Percentiles rank a stretch among this genome's conserved stretches.
Conservation (phyloP, 208 protist species). For the Leishmania aethiopica region DNA sequence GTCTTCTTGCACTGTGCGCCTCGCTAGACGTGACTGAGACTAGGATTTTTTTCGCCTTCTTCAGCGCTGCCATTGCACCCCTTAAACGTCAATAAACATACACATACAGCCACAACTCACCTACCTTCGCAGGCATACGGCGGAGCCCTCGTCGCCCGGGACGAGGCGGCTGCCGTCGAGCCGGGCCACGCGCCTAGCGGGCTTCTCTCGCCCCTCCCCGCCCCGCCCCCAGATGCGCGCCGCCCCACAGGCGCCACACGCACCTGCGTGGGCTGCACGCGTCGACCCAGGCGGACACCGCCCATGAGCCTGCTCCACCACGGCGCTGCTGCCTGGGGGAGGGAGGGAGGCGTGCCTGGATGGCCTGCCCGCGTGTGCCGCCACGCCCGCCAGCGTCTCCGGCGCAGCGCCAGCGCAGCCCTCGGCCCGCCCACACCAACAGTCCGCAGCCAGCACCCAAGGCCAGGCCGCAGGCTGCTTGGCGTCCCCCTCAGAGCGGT, state of each 20-base stretch:
- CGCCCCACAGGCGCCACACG: neutral
- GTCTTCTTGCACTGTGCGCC: neutral
- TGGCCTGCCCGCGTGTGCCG: too few relatives aligned
- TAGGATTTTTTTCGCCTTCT: too few relatives aligned
- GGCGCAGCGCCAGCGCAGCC: neutral
- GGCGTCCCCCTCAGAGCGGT: neutral
- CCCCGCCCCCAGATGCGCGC: neutral
- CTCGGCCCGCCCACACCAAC: too few relatives aligned
- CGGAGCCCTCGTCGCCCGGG: too few relatives aligned
- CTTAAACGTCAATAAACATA: neutral
- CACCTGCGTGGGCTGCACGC: neutral
- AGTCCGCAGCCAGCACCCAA: neutral
- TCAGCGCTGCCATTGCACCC: too few relatives aligned
- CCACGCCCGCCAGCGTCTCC: neutral
- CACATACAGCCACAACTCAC: neutral
- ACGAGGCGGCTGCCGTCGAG: neutral
- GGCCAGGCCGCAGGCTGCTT: neutral
- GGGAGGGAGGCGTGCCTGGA: too few relatives aligned
- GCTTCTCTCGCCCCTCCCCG: too few relatives aligned
- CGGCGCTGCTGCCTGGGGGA: too few relatives aligned
- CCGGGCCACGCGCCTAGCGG: neutral
- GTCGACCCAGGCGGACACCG: too few relatives aligned
- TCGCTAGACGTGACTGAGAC: neutral
- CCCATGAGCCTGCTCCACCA: too few relatives aligned
- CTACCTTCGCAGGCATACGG: neutral